Conservation (phyloP, 1,284 basidiomycete genomes). For the Boletus mariae region DNA sequence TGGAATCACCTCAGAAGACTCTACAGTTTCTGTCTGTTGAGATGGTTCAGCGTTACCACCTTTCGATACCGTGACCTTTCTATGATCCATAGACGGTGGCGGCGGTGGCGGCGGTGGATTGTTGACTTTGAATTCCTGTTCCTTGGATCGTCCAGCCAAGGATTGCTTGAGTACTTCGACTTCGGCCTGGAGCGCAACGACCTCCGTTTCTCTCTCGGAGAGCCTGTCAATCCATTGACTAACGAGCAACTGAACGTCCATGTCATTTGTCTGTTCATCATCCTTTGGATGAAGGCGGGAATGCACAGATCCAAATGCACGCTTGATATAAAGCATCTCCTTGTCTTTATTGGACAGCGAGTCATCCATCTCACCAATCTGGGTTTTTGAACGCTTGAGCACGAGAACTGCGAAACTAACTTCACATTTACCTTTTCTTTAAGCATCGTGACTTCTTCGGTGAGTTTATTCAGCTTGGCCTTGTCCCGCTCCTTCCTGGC, state of each 20-base stretch:
- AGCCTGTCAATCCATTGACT: slow-evolving; percentile 68
- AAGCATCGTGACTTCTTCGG: slow-evolving; percentile 72
- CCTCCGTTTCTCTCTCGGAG: slow-evolving; percentile 68
- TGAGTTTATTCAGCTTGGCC: slow-evolving; percentile 69
- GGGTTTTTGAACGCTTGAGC: slow-evolving; percentile 3
- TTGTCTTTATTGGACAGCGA: slow-evolving; percentile 58
- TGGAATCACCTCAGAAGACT: background rate
- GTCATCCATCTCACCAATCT: slow-evolving; percentile 58
- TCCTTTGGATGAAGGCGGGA: slow-evolving; percentile 62
- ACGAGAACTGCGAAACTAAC: background rate
- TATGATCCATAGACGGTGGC: slow-evolving; percentile 42
- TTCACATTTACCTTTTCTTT: slow-evolving; percentile 56
- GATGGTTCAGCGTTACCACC: slow-evolving; percentile 11
- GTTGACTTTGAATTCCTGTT: slow-evolving; percentile 68
- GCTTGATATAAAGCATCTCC: slow-evolving; percentile 74
- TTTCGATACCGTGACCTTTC: slow-evolving; percentile 23
- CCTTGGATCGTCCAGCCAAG: slow-evolving; percentile 52
- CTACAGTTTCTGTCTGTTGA: background rate
- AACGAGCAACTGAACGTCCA: slow-evolving; percentile 73
- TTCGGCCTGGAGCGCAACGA: slow-evolving; percentile 50
- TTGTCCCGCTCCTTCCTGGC: slow-evolving; percentile 73
- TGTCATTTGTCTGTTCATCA: slow-evolving; percentile 46
- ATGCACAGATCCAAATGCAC: slow-evolving; percentile 82
- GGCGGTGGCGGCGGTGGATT: slow-evolving; percentile 55
- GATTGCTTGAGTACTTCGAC: slow-evolving; percentile 52